A percentile compares a stretch with the other conserved stretches of the same genome.
phyloP scores from a whole-genome alignment of 768 basidiomycete species.

The Tylopilus felleus region DNA sequence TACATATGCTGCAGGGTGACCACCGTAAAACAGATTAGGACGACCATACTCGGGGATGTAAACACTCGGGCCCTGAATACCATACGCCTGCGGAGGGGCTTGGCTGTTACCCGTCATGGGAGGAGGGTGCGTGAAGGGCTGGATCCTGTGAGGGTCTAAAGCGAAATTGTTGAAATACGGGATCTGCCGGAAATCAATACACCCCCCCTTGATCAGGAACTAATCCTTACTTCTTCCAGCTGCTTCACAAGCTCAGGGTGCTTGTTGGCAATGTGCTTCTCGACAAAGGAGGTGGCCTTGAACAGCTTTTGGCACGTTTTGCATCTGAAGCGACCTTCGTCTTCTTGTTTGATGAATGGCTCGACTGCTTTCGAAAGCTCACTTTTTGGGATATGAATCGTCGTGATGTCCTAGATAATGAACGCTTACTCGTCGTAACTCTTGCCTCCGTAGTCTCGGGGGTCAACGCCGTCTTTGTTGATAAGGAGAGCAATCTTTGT shows the following conservation, averaged over 20 bases:
- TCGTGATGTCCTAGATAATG: slow-evolving; percentile 6
- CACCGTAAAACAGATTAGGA: slow-evolving; percentile 39
- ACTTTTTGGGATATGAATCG: slow-evolving; percentile 40
- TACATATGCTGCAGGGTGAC: slow-evolving; percentile 33
- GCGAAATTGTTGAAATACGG: slow-evolving; percentile 95
- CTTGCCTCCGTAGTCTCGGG: slow-evolving; percentile 86
- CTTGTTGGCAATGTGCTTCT: slow-evolving; percentile 96
- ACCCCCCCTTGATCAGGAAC: slow-evolving; percentile 4
- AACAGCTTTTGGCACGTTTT: slow-evolving; percentile 96
- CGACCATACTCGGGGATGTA: slow-evolving; percentile 48
- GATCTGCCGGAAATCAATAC: slow-evolving; percentile 46
- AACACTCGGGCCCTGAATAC: slow-evolving; percentile 59
- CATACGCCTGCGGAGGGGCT: slow-evolving; percentile 83
- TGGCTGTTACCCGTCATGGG: slow-evolving; percentile 62
- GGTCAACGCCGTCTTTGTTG: slow-evolving; percentile 75
- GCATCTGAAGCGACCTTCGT: slow-evolving; percentile 95
- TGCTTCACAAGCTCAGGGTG: slow-evolving; percentile 81
- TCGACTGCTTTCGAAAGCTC: slow-evolving; percentile 79
- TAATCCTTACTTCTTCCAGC: slow-evolving; percentile 72
- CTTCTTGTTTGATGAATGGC: slow-evolving; percentile 87
- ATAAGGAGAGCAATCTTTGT: slow-evolving; percentile 79
- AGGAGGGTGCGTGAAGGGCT: slow-evolving; percentile 80
- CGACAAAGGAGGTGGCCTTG: slow-evolving; percentile 94
- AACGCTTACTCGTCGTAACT: slow-evolving; percentile 78
- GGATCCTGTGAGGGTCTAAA: slow-evolving; percentile 91